Evolutionary conservation across 352 stramenopile genomes (phyloP), one percentile per base, ranked within the genome.

Genomic region (Elongisporangium anandrum): DNA sequence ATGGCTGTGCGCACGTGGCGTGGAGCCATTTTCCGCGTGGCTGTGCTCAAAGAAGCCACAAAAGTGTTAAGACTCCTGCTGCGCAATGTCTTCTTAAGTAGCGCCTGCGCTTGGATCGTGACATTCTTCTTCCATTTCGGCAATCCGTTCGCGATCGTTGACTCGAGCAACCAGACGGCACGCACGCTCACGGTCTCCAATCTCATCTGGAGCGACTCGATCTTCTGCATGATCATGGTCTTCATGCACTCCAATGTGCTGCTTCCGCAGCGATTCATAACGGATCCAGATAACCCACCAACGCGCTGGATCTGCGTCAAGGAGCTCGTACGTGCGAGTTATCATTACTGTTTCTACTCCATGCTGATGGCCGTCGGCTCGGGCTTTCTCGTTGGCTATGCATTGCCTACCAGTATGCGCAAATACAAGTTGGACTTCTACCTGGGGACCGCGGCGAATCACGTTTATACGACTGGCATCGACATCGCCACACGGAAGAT

Each of bases 371-470:
- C 68, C 59, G 47, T 70, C 45, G 59, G 49, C 6, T 24, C 62
- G n/a, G 60, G 49, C 17, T 47, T 59, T 24, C 20, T 65, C 12
- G 50, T 68, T 22, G 51, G 50, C 29, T 29, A 51, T 29, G 16
- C 55, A 13, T 51, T 56, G 54, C 53, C 17, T 6, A 47, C 19
- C 8, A 48, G n/a, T 1, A 8, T 65, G 9, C 60, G 52, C 13
- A 66, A 65, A n/a, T 49, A 70, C 45, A 72, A 68, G 22, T 17
- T 63, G n/a, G 63, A 77, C n/a, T 76, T 72, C 52, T 81, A 81
- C 57, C 41, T 57, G 48, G 59, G 51, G 2, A 52, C 60, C 9
- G 12, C 67, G 9, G 54, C 62, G 21, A 68, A 61, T 17, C 54
- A 63, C 12, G 45, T 59, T 2, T 70, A 67, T 51, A 67, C 66